Conservation (phyloP, 148 eudicot species). For the Oxyria digyna region DNA sequence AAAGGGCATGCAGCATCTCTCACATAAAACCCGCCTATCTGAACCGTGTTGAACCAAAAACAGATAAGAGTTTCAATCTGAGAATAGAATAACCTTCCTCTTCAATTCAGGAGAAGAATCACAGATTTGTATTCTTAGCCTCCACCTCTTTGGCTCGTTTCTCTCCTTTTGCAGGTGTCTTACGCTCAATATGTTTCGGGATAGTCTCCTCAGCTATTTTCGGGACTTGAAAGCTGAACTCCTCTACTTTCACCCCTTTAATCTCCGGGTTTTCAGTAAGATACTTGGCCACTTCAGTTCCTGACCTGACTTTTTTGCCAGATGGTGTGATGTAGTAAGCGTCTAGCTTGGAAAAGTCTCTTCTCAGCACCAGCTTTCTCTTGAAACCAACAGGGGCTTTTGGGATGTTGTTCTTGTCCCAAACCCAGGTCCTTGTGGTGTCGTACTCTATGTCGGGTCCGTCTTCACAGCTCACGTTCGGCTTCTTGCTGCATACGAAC, state of each 20-base stretch:
- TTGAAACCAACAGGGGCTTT: constrained; percentile 56
- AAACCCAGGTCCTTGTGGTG: constrained; percentile 52
- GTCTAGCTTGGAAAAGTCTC: constrained; percentile 61
- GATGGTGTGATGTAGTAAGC: constrained; percentile 46
- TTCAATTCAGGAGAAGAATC: neutral
- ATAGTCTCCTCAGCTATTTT: constrained; percentile 54
- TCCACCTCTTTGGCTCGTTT: neutral
- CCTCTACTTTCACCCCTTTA: constrained; percentile 23
- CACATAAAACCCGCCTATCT: neutral
- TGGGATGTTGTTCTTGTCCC: constrained; percentile 63
- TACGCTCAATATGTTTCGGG: constrained; percentile 25
- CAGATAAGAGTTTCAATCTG: neutral
- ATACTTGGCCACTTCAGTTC: constrained; percentile 27
- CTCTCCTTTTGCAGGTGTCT: constrained; percentile 14
- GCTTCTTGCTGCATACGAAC: constrained; percentile 47
- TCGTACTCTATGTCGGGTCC: constrained; percentile 65
- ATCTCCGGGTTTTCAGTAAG: constrained; percentile 40
- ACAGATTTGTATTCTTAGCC: neutral
- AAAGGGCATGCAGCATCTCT: neutral
- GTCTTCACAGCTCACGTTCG: constrained; percentile 36
- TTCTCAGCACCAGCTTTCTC: constrained; percentile 45
- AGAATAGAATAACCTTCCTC: no score
- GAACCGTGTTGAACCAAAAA: neutral
- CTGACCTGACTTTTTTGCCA: constrained; percentile 39
- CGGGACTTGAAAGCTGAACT: constrained; percentile 52